Percentiles rank a stretch among this genome's conserved stretches.
Evolutionary conservation across 805 yeast species (phyloP).

Genomic region (Metschnikowia colocasiae): DNA sequence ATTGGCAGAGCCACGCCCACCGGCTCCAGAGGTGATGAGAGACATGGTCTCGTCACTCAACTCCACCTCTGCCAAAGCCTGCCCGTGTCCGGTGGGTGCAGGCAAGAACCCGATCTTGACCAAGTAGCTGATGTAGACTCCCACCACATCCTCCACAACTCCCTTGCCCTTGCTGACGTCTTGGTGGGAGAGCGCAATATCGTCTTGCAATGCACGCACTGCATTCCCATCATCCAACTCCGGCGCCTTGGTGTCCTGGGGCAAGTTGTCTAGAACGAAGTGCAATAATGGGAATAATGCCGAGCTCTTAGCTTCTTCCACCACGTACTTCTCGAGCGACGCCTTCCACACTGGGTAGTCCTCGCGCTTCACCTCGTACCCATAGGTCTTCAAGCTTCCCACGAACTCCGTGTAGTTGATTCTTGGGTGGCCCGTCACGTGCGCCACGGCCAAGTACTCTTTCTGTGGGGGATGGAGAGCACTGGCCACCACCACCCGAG

Average conservation of each 20-base stretch:
- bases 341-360: slow-evolving; percentile 80
- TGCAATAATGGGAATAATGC: slow-evolving; percentile 92
- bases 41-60: slow-evolving; percentile 54
- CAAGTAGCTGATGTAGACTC: slow-evolving; percentile 76
- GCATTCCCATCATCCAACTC: slow-evolving; percentile 90
- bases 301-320: slow-evolving; percentile 68
- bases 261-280: slow-evolving; percentile 89
- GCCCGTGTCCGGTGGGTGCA: slow-evolving; percentile 47
- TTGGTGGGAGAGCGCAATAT: slow-evolving; percentile 57
- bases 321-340: slow-evolving; percentile 70
- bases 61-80: slow-evolving; percentile 51
- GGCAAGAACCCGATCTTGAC: slow-evolving; percentile 77
- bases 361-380: slow-evolving; percentile 60
- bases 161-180: slow-evolving; percentile 74
- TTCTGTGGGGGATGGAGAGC: slow-evolving; percentile 69
- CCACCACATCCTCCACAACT: slow-evolving; percentile 62
- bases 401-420: slow-evolving; percentile 74
- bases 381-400: slow-evolving; percentile 60
- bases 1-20: slow-evolving; percentile 21
- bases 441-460: slow-evolving; percentile 67
- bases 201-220: slow-evolving; percentile 58
- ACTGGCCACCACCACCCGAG: slow-evolving; percentile 80
- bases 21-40: slow-evolving; percentile 19
- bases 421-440: slow-evolving; percentile 97
- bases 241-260: slow-evolving; percentile 90